Conservation (phyloP, 1,284 basidiomycete genomes). For the Hemileia vastatrix region DNA sequence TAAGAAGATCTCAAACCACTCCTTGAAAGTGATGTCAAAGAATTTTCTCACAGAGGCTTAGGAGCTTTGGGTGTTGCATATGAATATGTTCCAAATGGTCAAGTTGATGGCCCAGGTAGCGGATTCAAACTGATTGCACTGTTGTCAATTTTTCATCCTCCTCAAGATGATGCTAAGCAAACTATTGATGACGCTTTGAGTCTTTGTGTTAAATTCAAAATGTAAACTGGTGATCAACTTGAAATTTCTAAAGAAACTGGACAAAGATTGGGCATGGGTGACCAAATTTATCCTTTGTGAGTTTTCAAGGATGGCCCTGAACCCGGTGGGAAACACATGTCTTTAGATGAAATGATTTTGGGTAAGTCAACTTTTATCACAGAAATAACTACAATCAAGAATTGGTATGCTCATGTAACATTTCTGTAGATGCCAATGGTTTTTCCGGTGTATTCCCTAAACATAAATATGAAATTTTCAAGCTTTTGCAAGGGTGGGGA, state of each 20-base stretch:
- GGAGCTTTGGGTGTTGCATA: slow-evolving; percentile 91
- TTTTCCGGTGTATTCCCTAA: slow-evolving; percentile 93
- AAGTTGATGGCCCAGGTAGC: slow-evolving; percentile 67
- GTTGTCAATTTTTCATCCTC: slow-evolving; percentile 93
- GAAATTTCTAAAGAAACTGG: slow-evolving; percentile 98
- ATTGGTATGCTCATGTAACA: slow-evolving; percentile 58
- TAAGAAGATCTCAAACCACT: slow-evolving; percentile 77
- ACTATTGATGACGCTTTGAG: slow-evolving; percentile 92
- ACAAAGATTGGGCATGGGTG: slow-evolving; percentile 85
- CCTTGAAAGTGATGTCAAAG: slow-evolving; percentile 87
- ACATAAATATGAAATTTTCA: slow-evolving; percentile 53
- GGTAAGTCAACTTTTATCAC: not conserved
- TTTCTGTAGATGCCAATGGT: slow-evolving; percentile 71
- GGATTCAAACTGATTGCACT: slow-evolving; percentile 96
- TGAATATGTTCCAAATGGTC: slow-evolving; percentile 80
- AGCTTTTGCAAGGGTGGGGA: slow-evolving; percentile 74
- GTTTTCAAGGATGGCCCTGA: slow-evolving; percentile 81
- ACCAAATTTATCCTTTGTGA: slow-evolving; percentile 93
- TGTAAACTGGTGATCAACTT: slow-evolving; percentile 98
- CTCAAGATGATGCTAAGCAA: slow-evolving; percentile 95
- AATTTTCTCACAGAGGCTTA: slow-evolving; percentile 88
- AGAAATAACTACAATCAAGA: slow-evolving; percentile 52
- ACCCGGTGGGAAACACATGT: slow-evolving; percentile 63
- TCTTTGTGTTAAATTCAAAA: slow-evolving; percentile 96
- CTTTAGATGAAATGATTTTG: too few relatives aligned